Percentiles rank a stretch among this genome's conserved stretches.
Evolutionary conservation across 768 basidiomycete species (phyloP).

Genomic region (Leucocoprinus birnbaumii): DNA sequence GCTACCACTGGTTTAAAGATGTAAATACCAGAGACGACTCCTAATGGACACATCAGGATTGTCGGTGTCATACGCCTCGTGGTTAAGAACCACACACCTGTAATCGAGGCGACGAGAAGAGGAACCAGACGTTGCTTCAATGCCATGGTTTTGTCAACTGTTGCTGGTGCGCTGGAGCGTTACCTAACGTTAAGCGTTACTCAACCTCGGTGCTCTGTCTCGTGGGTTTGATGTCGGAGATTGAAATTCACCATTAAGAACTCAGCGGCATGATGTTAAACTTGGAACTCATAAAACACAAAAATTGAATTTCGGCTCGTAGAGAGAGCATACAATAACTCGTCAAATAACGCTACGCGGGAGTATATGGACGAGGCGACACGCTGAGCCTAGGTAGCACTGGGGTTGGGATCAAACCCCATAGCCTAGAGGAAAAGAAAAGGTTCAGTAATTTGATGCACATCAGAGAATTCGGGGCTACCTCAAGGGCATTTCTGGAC

Average conservation of each 20-base stretch:
- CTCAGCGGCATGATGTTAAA: conserved; percentile 15
- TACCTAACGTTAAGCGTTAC: no score
- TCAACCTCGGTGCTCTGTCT: no score
- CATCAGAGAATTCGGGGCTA: no score
- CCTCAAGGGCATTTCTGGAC: conserved; percentile 40
- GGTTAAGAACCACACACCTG: conserved; percentile 39
- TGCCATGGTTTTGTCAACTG: conserved; percentile 20
- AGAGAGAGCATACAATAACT: no score
- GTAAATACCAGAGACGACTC: conserved; percentile 61
- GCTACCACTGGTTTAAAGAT: conserved; percentile 56
- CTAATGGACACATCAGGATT: conserved; percentile 26
- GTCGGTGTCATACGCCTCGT: neutral
- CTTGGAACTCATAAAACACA: no score
- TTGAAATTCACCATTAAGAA: conserved; percentile 11
- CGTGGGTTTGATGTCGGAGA: conserved; percentile 4
- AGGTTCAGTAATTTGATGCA: no score
- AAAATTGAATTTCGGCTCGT: no score
- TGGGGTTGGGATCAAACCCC: neutral
- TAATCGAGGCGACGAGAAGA: conserved; percentile 50
- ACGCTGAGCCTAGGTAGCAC: no score
- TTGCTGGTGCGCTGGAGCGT: no score
- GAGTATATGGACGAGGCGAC: no score
- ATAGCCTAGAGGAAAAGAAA: neutral
- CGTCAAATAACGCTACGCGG: no score
- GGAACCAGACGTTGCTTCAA: conserved; percentile 41